Base-by-base conservation (phyloP, 2,329 filamentous ascomycete genomes). In the Geosmithia flava region DNA sequence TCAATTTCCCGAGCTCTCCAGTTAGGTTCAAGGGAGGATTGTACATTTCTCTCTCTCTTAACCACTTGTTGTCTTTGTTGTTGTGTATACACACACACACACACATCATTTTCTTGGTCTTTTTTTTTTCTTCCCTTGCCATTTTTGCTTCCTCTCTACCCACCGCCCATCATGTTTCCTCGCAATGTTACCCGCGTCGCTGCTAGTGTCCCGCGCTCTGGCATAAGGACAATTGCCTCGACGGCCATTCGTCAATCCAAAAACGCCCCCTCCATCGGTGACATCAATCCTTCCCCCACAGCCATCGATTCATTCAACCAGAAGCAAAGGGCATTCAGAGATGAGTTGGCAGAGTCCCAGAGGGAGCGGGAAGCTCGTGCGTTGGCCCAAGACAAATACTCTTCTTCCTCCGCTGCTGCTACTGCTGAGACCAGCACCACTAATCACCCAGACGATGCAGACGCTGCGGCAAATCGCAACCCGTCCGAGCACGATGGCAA, bases 291-390 rank as follows among this genome's bases (percentile, higher is more conserved):
- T 17, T 62, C 65, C 44, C 78, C 83, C 45, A 73, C 85, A 53
- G 79, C 80, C 52, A 82, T 86, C 54, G 74, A 81, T 47, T 72
- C 76, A 49, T 98, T 97, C 75, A 87, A 86, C 63, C 70, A 75
- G 59, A 87, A 85, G 67, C 90, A 95, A 71, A 84, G 83, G 67
- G 76, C 82, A 60, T 97, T 96, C 70, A 85, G 93, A 63, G 82
- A 90, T 67, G 80, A 85, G 64, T 72, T 95, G 59, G 77, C 81
- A 58, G 78, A 83, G 67, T 81, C 81, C 63, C 81, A 86, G 68
- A 85, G 83, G 72, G 85, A 86, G 69, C 80, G 84, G 73, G 83
- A 87, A 82, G 85, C 89, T 76, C 90, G 89, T 95, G 72, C 68
- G 74, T 75, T 68, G 57, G 61, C 61, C 60, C 59, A 62, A 56